Base-by-base conservation (phyloP, 257 asterid genomes). In the Eucommia ulmoides region DNA sequence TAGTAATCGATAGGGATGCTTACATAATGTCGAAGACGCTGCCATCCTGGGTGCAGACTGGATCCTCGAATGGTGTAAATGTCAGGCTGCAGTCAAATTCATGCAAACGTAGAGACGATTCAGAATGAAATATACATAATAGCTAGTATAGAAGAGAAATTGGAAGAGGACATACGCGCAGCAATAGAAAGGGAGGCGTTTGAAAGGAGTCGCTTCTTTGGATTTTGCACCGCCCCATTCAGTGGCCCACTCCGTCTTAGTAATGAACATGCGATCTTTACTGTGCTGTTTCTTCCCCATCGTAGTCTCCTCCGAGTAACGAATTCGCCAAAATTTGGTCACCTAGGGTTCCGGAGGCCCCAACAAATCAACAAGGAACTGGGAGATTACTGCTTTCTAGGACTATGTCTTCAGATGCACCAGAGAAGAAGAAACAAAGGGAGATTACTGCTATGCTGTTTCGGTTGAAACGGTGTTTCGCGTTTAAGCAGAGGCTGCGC, bases 171-270 rank as follows among this genome's bases (percentile, higher is more conserved):
- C 56, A 57, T 64, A 85, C 98, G 92, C 93, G 96, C 98, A 91
- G 93, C 98, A 91, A 57, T 91, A 83, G 74, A 80, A 91, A 15
- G 99, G 96, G 19, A 85, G 93, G 52, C 96, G 93, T 68, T 89
- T 80, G 71, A 83, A 91, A 24, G 83, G 87, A 33, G 87, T 68
- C 41, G 55, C 44, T 71, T 91, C 95, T 68, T 86, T 83, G 58
- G 96, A 86, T 72, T 91, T 91, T 14, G 96, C 95, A 42, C 99
- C 99, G 41, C 99, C 99, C 99, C 99, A 91, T 52, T 91, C 99
- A 50, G 96, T 91, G 46, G 99, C 99, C 99, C 98, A 91, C 76
- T 91, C 98, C 47, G 96, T 89, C 68, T 82, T 89, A 22, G 98
- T 89, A 23, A 89, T 76, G 81, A 74, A 89, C 93, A 89, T 78